These are phyloP conservation scores for Trichoderma atroviride DNA, from an alignment of 2,329 filamentous ascomycete genomes.

Conservation along the genomic window DNA sequence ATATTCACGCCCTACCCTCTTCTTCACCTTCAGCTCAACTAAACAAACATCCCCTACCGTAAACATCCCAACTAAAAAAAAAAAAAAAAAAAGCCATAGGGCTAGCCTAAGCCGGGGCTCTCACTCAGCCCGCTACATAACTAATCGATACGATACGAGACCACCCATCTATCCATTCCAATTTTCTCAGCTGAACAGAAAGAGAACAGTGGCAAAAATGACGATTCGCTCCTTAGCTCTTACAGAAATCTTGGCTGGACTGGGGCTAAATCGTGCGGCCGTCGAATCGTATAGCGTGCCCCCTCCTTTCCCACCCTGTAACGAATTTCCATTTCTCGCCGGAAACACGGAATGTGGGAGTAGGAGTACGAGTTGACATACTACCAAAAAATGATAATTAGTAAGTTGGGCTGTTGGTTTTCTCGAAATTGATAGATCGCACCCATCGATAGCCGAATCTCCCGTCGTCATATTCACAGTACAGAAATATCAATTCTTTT, in stretches of 20 bases:
- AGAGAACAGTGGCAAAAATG: background rate
- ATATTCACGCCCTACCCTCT: background rate
- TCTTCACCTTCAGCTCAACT: background rate
- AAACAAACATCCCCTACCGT: background rate
- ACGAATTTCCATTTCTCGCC: background rate
- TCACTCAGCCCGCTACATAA: background rate
- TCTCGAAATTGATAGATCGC: constrained; percentile 3
- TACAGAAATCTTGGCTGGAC: constrained; percentile 4
- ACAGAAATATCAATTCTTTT: background rate
- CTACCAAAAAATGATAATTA: no score
- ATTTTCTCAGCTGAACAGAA: background rate
- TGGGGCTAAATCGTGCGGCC: constrained; percentile 1
- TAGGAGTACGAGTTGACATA: background rate
- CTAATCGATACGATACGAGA: constrained; percentile 1
- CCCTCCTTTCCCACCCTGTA: background rate
- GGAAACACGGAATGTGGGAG: constrained; percentile 4
- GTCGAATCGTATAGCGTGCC: constrained; percentile 3
- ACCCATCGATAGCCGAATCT: constrained; percentile 18
- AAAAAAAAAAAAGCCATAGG: no score
- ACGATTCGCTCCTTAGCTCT: constrained; percentile 7
- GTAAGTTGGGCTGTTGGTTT: background rate
- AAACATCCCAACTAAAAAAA: background rate
- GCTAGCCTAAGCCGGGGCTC: background rate
- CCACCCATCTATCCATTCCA: background rate
- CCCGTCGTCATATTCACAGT: background rate